Base-by-base conservation (phyloP, 192 early-diverging fungal genomes). In the Backusella tuberculispora region DNA sequence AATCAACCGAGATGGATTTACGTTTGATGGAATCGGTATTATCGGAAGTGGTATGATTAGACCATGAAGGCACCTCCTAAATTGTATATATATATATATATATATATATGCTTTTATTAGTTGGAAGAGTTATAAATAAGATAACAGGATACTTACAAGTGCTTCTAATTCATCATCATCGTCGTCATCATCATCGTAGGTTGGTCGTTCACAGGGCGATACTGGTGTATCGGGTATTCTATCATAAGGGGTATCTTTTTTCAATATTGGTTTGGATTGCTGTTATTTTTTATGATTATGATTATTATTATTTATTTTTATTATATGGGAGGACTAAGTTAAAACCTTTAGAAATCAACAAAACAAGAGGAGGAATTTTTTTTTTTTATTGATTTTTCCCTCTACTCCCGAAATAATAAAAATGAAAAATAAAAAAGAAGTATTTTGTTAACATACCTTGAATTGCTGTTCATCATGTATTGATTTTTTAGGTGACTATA, bases 61-160 rank as follows among this genome's bases (percentile, higher is more conserved):
- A 74, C 79, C 79, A 80, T 14, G 66, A 47, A 46, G 79, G 79
- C 24, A 80, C 75, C 12, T 75, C 26, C 79, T 80, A 70, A 63
- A 29, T 24, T 15, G 56, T 19, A 53, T 10, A 56, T 3, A 42
- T 42, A 42, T 42, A n/a, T n/a, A n/a, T n/a, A n/a, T n/a, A n/a
- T n/a, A n/a, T n/a, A n/a, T n/a, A n/a, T n/a, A n/a, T n/a, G n/a
- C n/a, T n/a, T n/a, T n/a, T n/a, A n/a, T n/a, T n/a, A n/a, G n/a
- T n/a, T n/a, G n/a, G n/a, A n/a, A n/a, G n/a, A n/a, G n/a, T n/a
- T n/a, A n/a, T n/a, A n/a, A n/a, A n/a, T n/a, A n/a, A n/a, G n/a
- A n/a, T n/a, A n/a, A n/a, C n/a, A n/a, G n/a, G n/a, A n/a, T n/a
- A n/a, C 53, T 78, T 78, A 73, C 76, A 17, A 78, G 44, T n/a